These are phyloP conservation scores for Rhinocladiella similis DNA, from an alignment of 2,329 filamentous ascomycete genomes.

Conservation along the genomic window DNA sequence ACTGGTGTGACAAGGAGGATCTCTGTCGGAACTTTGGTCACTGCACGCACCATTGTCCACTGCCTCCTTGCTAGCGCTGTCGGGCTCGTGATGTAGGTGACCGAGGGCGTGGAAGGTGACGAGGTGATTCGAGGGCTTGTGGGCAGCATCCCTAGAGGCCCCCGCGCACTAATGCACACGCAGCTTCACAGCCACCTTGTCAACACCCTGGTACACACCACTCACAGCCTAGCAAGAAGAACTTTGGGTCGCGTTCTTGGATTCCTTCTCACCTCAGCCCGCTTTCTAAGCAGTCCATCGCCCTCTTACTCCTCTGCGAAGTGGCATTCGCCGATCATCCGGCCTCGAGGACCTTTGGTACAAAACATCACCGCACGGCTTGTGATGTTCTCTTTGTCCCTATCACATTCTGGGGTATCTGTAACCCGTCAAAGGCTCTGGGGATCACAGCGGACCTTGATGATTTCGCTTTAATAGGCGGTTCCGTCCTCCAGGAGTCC, in stretches of 20 bases:
- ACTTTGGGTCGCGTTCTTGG: background rate
- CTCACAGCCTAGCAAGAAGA: background rate
- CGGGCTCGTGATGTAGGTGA: background rate
- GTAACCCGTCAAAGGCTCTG: background rate
- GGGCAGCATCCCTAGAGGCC: background rate
- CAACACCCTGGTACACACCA: background rate
- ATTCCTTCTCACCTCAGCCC: background rate
- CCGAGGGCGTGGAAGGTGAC: background rate
- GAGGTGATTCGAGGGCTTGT: background rate
- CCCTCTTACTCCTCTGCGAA: background rate
- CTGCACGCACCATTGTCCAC: background rate
- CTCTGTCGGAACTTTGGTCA: background rate
- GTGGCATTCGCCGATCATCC: background rate
- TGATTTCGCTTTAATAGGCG: background rate
- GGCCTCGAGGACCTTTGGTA: background rate
- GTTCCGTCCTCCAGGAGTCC: background rate
- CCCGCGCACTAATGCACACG: too few species aligned
- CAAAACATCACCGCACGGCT: background rate
- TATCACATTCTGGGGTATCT: background rate
- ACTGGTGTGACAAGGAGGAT: background rate
- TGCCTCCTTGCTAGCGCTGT: background rate
- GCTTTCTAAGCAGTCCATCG: background rate
- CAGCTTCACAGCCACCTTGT: background rate
- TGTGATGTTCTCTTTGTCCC: background rate
- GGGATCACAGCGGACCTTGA: background rate